Evolutionary conservation across 2,329 filamentous ascomycete genomes (phyloP), one percentile per base, ranked within the genome.

Genomic region (Cercospora sesami): DNA sequence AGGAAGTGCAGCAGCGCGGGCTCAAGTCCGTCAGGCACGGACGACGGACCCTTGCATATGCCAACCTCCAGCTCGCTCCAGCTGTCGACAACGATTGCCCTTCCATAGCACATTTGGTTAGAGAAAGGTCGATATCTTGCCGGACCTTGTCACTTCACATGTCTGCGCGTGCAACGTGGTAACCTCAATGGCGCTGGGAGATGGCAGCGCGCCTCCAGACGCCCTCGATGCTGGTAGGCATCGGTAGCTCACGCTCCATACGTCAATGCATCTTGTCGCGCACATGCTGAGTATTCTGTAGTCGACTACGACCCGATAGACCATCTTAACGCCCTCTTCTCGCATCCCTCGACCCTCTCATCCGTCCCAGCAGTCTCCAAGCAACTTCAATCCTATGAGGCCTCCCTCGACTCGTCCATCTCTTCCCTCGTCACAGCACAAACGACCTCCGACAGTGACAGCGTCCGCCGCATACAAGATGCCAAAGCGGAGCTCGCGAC

Each of bases 271-370:
- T 51, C 12, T 30, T 1, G 26, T 9, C 14, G 18, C 45, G 18
- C 45, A 48, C 9, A 30, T 55, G 23, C 48, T 55, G 23, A 55
- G 48, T 14, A n/a, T 55, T 55, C 7, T 23, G 21, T 72, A 91
- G 89, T 86, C 79, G 90, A 97, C 80, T 98, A 97, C 82, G 91
- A 98, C 79, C 93, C 95, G 64, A 90, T 98, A 78, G 87, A 92
- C 75, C 93, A 99, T 81, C 86, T 99, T 66, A 98, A 99, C 83
- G 86, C 91, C 70, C 90, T 99, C 75, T 99, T 99, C 84, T 90
- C 93, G 61, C 92, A 96, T 76, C 91, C 94, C 0, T 92, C 93
- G 39, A 90, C 93, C 69, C 88, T 98, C 69, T 87, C 89, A 48
- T 92, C 92, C 64, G 89, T 96, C 71, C 84, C 86, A 59, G 85